Conservation (phyloP, 2,329 filamentous ascomycete genomes). For the Penicillium sp. region DNA sequence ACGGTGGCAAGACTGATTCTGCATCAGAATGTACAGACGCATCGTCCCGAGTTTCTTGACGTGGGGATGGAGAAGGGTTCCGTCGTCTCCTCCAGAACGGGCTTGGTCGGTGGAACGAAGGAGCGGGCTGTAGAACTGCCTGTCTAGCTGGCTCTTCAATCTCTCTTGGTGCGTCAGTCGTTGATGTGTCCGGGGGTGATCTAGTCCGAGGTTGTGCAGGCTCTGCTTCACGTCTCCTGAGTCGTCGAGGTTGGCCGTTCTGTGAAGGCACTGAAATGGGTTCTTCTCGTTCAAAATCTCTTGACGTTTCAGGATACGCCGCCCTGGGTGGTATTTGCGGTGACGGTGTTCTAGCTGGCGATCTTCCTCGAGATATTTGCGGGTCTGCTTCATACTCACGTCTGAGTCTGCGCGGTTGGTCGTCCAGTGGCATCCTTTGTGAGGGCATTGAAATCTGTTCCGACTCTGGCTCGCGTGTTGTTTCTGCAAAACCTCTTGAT, state of each 20-base stretch:
- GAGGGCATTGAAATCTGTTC: neutral
- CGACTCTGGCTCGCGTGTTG: neutral
- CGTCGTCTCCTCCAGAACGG: neutral
- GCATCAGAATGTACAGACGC: neutral
- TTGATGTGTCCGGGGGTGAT: too few species aligned
- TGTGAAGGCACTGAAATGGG: neutral
- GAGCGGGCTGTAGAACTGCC: neutral
- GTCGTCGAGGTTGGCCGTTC: neutral
- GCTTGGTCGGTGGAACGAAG: conserved; percentile 2
- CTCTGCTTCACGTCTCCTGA: neutral
- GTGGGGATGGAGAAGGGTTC: neutral
- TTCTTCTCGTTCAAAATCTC: neutral
- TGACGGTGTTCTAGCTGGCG: neutral
- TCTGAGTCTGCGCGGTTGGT: neutral
- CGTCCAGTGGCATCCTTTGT: neutral
- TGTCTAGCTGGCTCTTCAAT: neutral
- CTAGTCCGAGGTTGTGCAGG: neutral
- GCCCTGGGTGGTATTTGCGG: neutral
- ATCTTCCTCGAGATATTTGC: neutral
- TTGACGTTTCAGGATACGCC: neutral
- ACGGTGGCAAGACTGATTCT: conserved; percentile 45
- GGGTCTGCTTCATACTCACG: neutral
- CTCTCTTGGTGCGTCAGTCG: neutral
- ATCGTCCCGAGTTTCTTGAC: neutral
- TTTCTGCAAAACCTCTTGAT: neutral